These are phyloP conservation scores for Ceratocystis alfenasii DNA, from an alignment of 2,329 filamentous ascomycete genomes.

Conservation along the genomic window DNA sequence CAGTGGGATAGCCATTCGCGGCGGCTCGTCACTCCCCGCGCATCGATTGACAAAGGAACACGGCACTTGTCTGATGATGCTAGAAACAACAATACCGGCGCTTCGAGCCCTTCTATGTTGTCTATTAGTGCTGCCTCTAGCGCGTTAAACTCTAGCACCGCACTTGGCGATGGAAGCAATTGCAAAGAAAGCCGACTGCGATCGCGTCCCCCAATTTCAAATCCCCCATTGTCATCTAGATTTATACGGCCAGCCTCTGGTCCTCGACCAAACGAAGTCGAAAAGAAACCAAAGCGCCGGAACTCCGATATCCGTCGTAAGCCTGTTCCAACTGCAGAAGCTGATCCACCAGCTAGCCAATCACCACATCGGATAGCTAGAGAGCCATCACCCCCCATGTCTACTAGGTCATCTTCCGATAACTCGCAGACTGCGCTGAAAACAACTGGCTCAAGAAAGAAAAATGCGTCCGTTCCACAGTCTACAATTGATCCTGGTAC, in stretches of 20 bases:
- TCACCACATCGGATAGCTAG: background rate
- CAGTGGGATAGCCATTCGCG: slow-evolving; percentile 47
- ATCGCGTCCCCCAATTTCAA: slow-evolving; percentile 13
- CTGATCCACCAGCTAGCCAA: background rate
- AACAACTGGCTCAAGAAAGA: background rate
- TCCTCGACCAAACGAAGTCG: slow-evolving; percentile 7
- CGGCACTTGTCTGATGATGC: slow-evolving; percentile 26
- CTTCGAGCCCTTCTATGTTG: slow-evolving; percentile 35
- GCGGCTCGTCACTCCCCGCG: slow-evolving; percentile 33
- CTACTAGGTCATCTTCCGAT: slow-evolving; percentile 19
- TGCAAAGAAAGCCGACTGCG: slow-evolving; percentile 13
- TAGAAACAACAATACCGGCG: slow-evolving; percentile 33
- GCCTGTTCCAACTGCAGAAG: slow-evolving; percentile 14
- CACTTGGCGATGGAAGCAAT: slow-evolving; percentile 15
- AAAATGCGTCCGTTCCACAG: background rate
- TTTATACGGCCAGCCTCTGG: slow-evolving; percentile 14
- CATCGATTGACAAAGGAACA: slow-evolving; percentile 18
- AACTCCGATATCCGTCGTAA: slow-evolving; percentile 18
- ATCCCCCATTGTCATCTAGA: slow-evolving; percentile 20
- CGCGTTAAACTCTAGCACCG: slow-evolving; percentile 33
- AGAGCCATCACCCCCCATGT: slow-evolving; percentile 17
- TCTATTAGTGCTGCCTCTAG: slow-evolving; percentile 47
- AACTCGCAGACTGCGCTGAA: slow-evolving; percentile 12
- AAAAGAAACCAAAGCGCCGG: slow-evolving; percentile 11
- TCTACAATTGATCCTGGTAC: background rate